Evolutionary conservation across 495 filamentous ascomycete species (phyloP), one percentile per base, ranked within the genome.

Genomic region (Tuber aestivum): DNA sequence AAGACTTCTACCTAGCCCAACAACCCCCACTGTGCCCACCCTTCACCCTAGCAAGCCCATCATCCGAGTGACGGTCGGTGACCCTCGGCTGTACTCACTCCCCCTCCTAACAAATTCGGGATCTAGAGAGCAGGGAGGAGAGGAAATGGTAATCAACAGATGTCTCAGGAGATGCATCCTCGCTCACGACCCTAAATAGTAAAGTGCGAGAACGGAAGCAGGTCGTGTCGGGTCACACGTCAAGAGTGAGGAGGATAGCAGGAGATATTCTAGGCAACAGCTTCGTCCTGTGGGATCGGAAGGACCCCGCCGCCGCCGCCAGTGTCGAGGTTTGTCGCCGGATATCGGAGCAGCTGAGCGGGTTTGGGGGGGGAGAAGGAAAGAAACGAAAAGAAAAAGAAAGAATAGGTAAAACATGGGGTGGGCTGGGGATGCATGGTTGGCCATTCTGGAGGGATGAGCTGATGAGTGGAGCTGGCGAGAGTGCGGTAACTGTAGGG

Each of bases 251-350:
- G n/a, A 16, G 27, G 35, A 65, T 32, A 16, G 56, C 56, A 7
- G 56, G 27, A 65, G 56, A 32, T 18, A 35, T 65, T 65, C 56
- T 65, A 65, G 56, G 56, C 56, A 65, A 65, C 56, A 65, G 50
- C 27, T 27, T 35, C 14, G 27, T 8, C 27, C 27, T 35, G 10
- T 65, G 12, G 56, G 32, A 65, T 35, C 56, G 56, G 56, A 65
- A 18, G 27, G 56, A 35, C 56, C 56, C 27, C 56, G 27, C 56
- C 56, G 14, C 50, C 45, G 45, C 56, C 14, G 56, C 12, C 1
- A 65, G 56, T 35, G 56, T 7, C 27, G 56, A 35, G 1, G 27
- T 35, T 65, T 35, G 27, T 65, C 27, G 56, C 27, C 27, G 27
- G 56, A 65, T 65, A 32, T 32, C 14, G 56, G 56, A 27, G 32